These are phyloP conservation scores for Catunica adiposa DNA, from an alignment of 2,329 filamentous ascomycete genomes.

Conservation along the genomic window DNA sequence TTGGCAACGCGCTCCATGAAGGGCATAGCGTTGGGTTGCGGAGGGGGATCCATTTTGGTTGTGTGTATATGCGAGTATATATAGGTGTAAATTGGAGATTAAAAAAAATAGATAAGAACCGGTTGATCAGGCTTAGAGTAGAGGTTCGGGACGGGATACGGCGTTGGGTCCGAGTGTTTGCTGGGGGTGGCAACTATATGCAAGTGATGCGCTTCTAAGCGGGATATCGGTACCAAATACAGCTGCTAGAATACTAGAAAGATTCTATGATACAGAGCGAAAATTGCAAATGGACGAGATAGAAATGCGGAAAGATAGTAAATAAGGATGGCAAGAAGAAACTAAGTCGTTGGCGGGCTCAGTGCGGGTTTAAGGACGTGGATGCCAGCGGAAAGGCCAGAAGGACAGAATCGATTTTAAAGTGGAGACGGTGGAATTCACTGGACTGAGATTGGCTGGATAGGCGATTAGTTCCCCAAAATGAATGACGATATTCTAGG, in stretches of 20 bases:
- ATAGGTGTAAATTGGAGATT: background rate
- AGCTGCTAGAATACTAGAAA: background rate
- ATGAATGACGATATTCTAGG: background rate
- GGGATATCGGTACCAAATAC: background rate
- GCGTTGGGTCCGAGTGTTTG: background rate
- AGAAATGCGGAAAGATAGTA: too few species aligned
- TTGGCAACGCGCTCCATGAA: constrained; percentile 18
- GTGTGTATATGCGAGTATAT: background rate
- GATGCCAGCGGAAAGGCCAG: background rate
- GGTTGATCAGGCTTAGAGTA: too few species aligned
- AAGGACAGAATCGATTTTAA: background rate
- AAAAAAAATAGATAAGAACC: too few species aligned
- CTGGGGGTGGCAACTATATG: background rate
- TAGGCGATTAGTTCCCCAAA: background rate
- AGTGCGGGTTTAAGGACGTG: background rate
- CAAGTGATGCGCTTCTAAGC: background rate
- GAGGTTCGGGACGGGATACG: background rate
- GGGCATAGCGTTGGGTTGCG: constrained; percentile 1
- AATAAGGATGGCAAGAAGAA: background rate
- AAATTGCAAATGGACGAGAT: too few species aligned
- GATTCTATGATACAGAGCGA: too few species aligned
- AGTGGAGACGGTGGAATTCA: background rate
- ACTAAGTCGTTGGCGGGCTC: background rate
- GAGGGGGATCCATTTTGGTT: constrained; percentile 6
- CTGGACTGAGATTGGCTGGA: background rate